A percentile compares a stretch with the other conserved stretches of the same genome.
Conservation (phyloP, 345 rosid genomes). For the Geranium rotundifolium region DNA sequence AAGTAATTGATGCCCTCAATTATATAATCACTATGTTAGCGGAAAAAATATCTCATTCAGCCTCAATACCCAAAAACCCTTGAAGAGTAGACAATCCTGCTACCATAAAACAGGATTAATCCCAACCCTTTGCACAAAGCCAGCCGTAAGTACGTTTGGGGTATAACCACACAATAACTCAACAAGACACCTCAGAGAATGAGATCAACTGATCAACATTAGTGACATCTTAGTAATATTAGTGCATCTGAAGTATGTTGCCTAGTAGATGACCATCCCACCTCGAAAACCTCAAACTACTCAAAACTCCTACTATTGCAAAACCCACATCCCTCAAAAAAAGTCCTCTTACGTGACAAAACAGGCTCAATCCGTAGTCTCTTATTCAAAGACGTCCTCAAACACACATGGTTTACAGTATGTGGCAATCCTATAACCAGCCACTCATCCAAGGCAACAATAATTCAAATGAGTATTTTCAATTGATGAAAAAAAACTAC, state of each 20-base stretch:
- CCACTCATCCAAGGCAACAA: not conserved
- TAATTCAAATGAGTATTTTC: no score
- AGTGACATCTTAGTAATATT: not conserved
- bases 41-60: not conserved
- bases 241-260: not conserved
- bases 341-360: not conserved
- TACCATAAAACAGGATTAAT: not conserved
- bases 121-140: not conserved
- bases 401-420: not conserved
- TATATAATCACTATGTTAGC: not conserved
- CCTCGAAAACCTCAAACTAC: not conserved
- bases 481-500: no score
- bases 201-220: not conserved
- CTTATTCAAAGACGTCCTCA: not conserved
- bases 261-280: not conserved
- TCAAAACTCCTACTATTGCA: not conserved
- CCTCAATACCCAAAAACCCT: not conserved
- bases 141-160: not conserved
- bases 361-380: not conserved
- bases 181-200: no score
- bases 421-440: not conserved
- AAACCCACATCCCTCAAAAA: not conserved
- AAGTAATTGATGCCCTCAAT: not conserved
- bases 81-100: not conserved
- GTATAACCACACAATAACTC: not conserved